phyloP scores from a whole-genome alignment of 164 flowering plant species.

The Cinnamomum micranthum region DNA sequence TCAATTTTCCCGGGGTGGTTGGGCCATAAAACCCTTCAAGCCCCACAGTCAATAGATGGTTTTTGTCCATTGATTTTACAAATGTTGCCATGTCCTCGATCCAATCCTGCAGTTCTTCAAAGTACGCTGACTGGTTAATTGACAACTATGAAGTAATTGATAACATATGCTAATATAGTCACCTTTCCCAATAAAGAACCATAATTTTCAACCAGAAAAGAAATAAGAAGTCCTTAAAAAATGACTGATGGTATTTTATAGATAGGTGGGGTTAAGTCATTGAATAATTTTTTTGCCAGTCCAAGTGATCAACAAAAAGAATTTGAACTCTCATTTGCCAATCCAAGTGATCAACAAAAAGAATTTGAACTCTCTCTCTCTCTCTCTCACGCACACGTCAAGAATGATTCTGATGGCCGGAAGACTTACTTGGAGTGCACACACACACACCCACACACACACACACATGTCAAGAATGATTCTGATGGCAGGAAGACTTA shows the following conservation, averaged over 20 bases:
- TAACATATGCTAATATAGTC: not conserved
- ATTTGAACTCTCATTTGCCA: not conserved
- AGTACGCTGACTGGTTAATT: constrained; percentile 1
- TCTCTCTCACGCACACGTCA: not conserved
- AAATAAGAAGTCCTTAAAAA: not conserved
- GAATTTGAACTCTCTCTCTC: not conserved
- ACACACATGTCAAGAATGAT: not conserved
- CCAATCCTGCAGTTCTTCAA: constrained; percentile 68
- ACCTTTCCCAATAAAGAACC: not conserved
- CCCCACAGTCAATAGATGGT: constrained; percentile 78
- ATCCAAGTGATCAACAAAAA: not conserved
- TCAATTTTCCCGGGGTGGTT: constrained; percentile 45
- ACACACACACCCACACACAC: too few species aligned
- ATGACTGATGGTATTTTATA: not conserved
- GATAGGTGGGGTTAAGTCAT: not conserved
- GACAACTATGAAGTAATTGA: not conserved
- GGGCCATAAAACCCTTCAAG: constrained; percentile 93
- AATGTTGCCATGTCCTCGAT: constrained; percentile 79
- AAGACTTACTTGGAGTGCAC: constrained; percentile 32
- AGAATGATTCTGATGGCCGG: not conserved
- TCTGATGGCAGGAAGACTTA: constrained; percentile 2
- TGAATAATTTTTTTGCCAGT: not conserved
- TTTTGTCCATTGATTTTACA: constrained; percentile 76
- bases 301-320: not conserved
- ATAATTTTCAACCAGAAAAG: not conserved